Evolutionary conservation across 2,329 filamentous ascomycete species (phyloP).

Genomic region (Aquanectria penicillioides): DNA sequence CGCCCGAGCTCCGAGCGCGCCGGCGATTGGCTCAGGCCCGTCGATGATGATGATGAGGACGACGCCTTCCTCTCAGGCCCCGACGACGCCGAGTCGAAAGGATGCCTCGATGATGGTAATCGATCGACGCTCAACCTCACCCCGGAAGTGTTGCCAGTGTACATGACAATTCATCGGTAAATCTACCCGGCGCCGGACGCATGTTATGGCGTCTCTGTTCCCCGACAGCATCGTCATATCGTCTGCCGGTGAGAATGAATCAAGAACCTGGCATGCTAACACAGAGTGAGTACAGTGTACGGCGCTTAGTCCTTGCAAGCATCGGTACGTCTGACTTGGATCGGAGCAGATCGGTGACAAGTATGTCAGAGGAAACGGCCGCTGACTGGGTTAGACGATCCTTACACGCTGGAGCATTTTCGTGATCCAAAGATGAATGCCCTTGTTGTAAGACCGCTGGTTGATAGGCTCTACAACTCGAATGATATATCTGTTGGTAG

Average conservation of each 20-base stretch:
- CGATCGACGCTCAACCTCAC: constrained; percentile 35
- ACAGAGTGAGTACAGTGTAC: constrained; percentile 40
- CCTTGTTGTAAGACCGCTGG: constrained; percentile 73
- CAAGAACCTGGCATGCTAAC: constrained; percentile 35
- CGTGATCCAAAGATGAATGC: constrained; percentile 74
- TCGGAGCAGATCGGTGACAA: not conserved
- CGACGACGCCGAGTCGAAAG: constrained; percentile 40
- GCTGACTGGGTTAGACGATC: constrained; percentile 48
- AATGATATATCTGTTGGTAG: constrained; percentile 71
- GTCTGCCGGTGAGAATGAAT: too few species aligned
- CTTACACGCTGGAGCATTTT: constrained; percentile 67
- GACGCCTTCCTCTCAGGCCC: constrained; percentile 36
- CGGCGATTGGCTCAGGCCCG: constrained; percentile 38
- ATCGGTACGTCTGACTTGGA: constrained; percentile 31
- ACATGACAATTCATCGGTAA: constrained; percentile 44
- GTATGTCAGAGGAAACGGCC: not conserved
- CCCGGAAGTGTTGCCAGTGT: constrained; percentile 37
- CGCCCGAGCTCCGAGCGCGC: constrained; percentile 34
- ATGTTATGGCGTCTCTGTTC: not conserved
- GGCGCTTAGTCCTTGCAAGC: constrained; percentile 41
- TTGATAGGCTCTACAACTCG: constrained; percentile 72
- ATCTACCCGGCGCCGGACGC: not conserved
- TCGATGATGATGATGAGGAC: constrained; percentile 39
- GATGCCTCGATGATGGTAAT: constrained; percentile 38
- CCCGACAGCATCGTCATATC: too few species aligned